Evolutionary conservation across 2,329 filamentous ascomycete genomes (phyloP).

Genomic region (Diaporthe nobilis): DNA sequence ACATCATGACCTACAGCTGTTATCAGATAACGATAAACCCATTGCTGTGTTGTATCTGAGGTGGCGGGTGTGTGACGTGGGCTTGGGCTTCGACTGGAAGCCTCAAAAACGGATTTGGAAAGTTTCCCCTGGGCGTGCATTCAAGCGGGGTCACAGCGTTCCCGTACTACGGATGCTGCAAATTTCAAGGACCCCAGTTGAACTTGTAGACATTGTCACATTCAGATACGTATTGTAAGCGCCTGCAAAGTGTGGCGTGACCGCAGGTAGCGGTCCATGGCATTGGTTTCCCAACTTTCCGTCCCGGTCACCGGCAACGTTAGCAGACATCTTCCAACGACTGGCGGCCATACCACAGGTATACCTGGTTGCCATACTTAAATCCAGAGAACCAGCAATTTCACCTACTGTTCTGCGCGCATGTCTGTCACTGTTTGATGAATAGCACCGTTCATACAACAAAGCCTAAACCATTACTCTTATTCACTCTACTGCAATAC

Average conservation of each 20-base stretch:
- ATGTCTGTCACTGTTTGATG: not conserved
- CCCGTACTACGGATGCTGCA: not conserved
- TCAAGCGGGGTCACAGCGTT: slow-evolving; percentile 1
- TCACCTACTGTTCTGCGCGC: not conserved
- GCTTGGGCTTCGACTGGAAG: not conserved
- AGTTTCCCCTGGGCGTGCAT: slow-evolving; percentile 3
- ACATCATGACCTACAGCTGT: not conserved
- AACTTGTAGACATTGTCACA: no score
- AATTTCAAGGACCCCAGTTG: not conserved
- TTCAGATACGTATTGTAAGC: not conserved
- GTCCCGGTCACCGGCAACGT: not conserved
- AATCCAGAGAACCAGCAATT: not conserved
- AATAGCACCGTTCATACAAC: no score
- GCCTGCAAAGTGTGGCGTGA: not conserved
- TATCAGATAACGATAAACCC: not conserved
- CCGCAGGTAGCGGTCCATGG: not conserved
- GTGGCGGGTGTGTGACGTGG: not conserved
- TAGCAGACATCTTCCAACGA: no score
- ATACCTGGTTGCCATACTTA: not conserved
- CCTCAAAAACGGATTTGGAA: not conserved
- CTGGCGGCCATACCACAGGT: not conserved
- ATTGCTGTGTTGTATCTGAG: not conserved
- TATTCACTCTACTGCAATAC: not conserved
- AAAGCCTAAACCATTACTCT: not conserved
- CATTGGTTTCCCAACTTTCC: not conserved